Evolutionary conservation across 2,329 filamentous ascomycete genomes (phyloP).

Genomic region (Xylariaceae sp.): DNA sequence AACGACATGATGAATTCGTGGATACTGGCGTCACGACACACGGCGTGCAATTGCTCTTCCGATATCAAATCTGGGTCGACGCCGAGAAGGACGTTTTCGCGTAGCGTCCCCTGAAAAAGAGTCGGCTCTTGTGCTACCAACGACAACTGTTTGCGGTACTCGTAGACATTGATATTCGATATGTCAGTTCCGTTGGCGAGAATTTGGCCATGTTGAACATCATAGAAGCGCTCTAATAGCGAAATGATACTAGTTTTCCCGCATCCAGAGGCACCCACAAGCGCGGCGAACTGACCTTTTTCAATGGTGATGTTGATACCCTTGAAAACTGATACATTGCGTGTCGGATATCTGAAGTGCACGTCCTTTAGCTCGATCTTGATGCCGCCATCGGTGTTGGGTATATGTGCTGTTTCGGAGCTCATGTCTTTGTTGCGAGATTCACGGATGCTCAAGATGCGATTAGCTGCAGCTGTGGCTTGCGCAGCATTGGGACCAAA

Average conservation of each 20-base stretch:
- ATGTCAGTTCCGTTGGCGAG: constrained; percentile 68
- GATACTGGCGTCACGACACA: constrained; percentile 68
- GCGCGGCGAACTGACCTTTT: constrained; percentile 72
- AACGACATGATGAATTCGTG: constrained; percentile 73
- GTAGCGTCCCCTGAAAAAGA: constrained; percentile 66
- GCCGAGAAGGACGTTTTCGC: constrained; percentile 73
- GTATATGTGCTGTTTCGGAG: constrained; percentile 45
- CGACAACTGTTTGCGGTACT: constrained; percentile 69
- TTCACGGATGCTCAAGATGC: constrained; percentile 60
- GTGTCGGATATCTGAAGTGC: constrained; percentile 66
- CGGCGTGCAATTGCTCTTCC: constrained; percentile 58
- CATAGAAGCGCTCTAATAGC: constrained; percentile 73
- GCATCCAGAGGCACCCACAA: constrained; percentile 73
- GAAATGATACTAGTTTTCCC: constrained; percentile 76
- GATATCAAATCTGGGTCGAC: constrained; percentile 59
- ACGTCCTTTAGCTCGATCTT: constrained; percentile 63
- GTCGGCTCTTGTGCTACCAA: constrained; percentile 78
- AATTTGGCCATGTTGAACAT: constrained; percentile 67
- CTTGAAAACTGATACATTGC: constrained; percentile 62
- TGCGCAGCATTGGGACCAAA: constrained; percentile 70
- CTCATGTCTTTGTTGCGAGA: constrained; percentile 46
- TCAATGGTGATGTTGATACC: constrained; percentile 68
- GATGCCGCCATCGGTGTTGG: constrained; percentile 55
- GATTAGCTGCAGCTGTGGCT: constrained; percentile 63
- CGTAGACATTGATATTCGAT: constrained; percentile 59